phyloP scores from a whole-genome alignment of 768 basidiomycete species.

The Daedaleopsis nitida region DNA sequence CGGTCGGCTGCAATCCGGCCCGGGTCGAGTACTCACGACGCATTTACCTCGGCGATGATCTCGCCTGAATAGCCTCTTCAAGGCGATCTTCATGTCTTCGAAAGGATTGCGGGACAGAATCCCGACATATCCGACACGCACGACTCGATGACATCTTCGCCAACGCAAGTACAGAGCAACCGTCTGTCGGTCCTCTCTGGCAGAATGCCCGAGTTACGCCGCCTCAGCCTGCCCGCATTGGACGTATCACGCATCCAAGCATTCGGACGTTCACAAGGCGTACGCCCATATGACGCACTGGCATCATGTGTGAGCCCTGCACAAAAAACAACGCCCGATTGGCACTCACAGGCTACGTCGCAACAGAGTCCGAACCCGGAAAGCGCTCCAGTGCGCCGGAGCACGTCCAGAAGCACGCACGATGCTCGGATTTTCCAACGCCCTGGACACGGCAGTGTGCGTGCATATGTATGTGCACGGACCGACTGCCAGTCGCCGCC shows the following conservation, averaged over 20 bases:
- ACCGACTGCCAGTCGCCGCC: background rate
- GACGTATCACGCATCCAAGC: background rate
- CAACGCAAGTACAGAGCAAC: too few species aligned
- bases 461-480: background rate
- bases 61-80: background rate
- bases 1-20: background rate
- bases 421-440: slow-evolving; percentile 10
- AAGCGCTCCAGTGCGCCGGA: slow-evolving; percentile 1
- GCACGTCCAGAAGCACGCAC: slow-evolving; percentile 14
- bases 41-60: background rate
- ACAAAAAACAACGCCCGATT: background rate
- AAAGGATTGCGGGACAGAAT: background rate
- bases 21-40: slow-evolving; percentile 9
- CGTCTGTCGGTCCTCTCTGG: background rate
- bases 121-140: background rate
- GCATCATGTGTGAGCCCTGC: background rate
- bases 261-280: background rate
- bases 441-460: background rate
- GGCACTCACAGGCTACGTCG: background rate
- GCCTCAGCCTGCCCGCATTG: background rate
- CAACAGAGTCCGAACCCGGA: slow-evolving; percentile 9
- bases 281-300: slow-evolving; percentile 8
- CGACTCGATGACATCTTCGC: background rate
- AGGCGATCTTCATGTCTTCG: slow-evolving; percentile 1
- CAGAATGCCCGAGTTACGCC: background rate